Evolutionary conservation across 192 early-diverging fungal genomes (phyloP).

Genomic region (Backusella parvicylindrica): DNA sequence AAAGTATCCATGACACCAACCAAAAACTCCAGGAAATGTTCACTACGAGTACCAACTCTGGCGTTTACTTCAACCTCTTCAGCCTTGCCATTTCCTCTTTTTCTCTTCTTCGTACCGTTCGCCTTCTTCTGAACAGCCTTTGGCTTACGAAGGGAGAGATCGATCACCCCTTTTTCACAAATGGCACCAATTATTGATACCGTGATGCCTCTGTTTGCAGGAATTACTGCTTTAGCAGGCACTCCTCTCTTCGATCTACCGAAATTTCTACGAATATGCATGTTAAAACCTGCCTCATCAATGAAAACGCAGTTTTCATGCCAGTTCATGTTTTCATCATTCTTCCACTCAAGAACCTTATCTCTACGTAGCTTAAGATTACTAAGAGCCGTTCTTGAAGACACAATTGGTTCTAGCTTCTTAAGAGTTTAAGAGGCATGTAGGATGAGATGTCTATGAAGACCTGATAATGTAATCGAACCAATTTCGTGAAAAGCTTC

Average conservation of each 20-base stretch:
- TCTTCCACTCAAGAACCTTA: not conserved
- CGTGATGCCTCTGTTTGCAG: not conserved
- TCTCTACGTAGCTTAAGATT: not conserved
- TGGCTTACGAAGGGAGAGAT: not conserved
- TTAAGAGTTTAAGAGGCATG: not conserved
- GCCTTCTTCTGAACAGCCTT: slow-evolving; percentile 6
- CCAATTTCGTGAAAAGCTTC: not conserved
- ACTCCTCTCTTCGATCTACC: slow-evolving; percentile 1
- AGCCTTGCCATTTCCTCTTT: not conserved
- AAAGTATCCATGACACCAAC: slow-evolving; percentile 1
- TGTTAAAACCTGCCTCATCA: slow-evolving; percentile 6
- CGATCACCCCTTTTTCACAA: not conserved
- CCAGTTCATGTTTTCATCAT: not conserved
- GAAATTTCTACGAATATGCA: slow-evolving; percentile 8
- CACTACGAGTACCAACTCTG: slow-evolving; percentile 5
- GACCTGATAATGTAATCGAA: not conserved
- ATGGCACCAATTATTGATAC: slow-evolving; percentile 3
- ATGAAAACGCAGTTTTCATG: not conserved
- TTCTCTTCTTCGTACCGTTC: not conserved
- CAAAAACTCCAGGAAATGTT: not conserved
- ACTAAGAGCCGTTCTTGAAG: not conserved
- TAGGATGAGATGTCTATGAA: not conserved
- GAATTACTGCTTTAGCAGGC: not conserved
- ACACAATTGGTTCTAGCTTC: not conserved
- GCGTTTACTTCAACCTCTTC: not conserved